These are phyloP conservation scores for Penicillium steckii DNA, from an alignment of 495 filamentous ascomycete species.

Conservation along the genomic window DNA sequence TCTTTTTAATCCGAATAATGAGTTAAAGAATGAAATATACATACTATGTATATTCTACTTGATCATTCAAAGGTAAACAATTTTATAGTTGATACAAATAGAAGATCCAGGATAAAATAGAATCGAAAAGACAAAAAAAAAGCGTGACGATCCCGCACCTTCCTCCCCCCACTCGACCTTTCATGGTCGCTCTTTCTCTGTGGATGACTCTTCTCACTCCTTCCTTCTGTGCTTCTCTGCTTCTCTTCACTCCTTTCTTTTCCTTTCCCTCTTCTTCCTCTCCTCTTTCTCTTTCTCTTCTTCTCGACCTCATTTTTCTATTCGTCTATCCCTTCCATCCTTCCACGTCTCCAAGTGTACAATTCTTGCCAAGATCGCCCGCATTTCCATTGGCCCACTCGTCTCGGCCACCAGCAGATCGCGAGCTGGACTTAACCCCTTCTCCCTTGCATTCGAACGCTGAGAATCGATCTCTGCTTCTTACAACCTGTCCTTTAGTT, in stretches of 20 bases:
- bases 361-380: slow-evolving; percentile 25
- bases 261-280: not conserved
- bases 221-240: not conserved
- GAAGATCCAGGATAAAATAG: not conserved
- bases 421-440: slow-evolving; percentile 15
- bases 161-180: slow-evolving; percentile 4
- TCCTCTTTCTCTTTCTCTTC: not conserved
- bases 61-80: no score
- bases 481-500: slow-evolving; percentile 7
- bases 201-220: not conserved
- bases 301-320: not conserved
- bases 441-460: slow-evolving; percentile 27
- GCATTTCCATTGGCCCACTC: slow-evolving; percentile 21
- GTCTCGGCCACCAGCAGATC: slow-evolving; percentile 24
- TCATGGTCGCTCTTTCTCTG: not conserved
- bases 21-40: no score
- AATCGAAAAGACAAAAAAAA: not conserved
- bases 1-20: no score
- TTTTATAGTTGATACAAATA: not conserved
- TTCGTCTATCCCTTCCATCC: not conserved
- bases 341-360: not conserved
- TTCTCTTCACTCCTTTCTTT: not conserved
- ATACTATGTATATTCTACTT: no score
- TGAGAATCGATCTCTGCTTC: slow-evolving; percentile 9
- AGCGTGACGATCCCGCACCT: not conserved